Base-by-base conservation (phyloP, 257 asterid genomes). In the Lithospermum erythrorhizon region DNA sequence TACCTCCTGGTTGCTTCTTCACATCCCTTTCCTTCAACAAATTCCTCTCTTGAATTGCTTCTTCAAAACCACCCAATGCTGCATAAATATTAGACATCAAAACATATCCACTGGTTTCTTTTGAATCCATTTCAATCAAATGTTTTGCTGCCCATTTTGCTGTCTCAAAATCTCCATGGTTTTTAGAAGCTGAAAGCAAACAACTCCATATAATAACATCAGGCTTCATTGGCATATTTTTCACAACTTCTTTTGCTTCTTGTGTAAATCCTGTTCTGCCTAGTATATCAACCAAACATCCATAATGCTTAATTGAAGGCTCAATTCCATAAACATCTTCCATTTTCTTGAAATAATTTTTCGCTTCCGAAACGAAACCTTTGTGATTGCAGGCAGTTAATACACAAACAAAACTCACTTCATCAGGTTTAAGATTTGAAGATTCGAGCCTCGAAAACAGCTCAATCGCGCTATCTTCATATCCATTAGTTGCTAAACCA, bases 401-500 rank as follows among this genome's bases (percentile, higher is more conserved):
- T 15, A 82, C 77, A 3, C 70, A 76, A 0, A 83, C 29, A 56
- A 81, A 88, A 73, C 72, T 77, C 59, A 83, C 86, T 6, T 64
- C 68, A 61, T 82, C 89, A 0, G 95, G 89, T 49, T 61, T 60
- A 6, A 85, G 73, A 35, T 64, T 69, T 0, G 82, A 62, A 30
- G 69, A 62, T 20, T 64, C 77, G 3, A 89, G 83, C 68, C 72
- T 57, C 6, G 59, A n/a, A 55, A 89, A 81, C 68, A 89, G 24
- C 16, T 66, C 61, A 57, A 86, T 74, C 0, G 67, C 89, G 65
- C 82, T 77, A 1, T 68, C 63, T 61, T 72, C 80, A 23, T 63
- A 71, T 1, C 96, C 90, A 45, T 80, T 85, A 3, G 69, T 80
- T 16, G 87, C 94, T 70, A 85, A 74, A 41, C 95, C 94, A 17